A percentile compares a stretch with the other conserved stretches of the same genome.
phyloP scores from a whole-genome alignment of 305 asterid genomes.

The Euphrasia arctica region DNA sequence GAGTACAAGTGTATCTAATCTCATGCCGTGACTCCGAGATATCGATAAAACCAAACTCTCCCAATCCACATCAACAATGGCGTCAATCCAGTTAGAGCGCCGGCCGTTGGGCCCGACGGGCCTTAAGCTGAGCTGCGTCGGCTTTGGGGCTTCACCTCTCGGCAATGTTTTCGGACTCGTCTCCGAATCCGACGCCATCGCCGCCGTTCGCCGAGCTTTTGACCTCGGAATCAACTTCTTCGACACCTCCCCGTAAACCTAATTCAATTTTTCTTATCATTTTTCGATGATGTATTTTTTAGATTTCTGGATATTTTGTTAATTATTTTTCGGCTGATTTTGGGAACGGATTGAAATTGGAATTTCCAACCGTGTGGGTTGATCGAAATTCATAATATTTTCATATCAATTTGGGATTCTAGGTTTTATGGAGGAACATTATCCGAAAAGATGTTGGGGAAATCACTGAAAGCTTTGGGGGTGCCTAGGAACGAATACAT shows the following conservation, averaged over 20 bases:
- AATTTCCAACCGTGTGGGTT: not conserved
- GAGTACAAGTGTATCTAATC: too few relatives aligned
- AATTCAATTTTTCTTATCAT: not conserved
- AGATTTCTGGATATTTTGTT: constrained; percentile 4
- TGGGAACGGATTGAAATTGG: not conserved
- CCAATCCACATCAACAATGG: constrained; percentile 31
- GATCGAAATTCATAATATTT: not conserved
- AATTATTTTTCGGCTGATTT: constrained; percentile 9
- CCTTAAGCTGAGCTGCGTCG: constrained; percentile 70
- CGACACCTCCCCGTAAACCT: constrained; percentile 88
- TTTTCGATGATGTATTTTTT: not conserved
- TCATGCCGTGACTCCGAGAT: too few relatives aligned
- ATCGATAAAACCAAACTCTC: not conserved
- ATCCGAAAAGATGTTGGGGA: constrained; percentile 81
- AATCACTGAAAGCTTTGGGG: constrained; percentile 74
- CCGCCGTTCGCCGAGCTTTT: constrained; percentile 74
- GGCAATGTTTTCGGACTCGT: constrained; percentile 82
- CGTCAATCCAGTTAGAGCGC: constrained; percentile 55
- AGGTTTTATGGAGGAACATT: constrained; percentile 93
- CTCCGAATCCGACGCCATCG: constrained; percentile 75
- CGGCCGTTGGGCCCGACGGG: constrained; percentile 85
- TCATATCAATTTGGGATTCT: constrained; percentile 1
- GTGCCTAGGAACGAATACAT: constrained; percentile 81
- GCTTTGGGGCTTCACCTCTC: constrained; percentile 96
- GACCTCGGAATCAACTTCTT: constrained; percentile 85